Conservation (phyloP, 2,329 filamentous ascomycete species). For the Trichoderma sp. region DNA sequence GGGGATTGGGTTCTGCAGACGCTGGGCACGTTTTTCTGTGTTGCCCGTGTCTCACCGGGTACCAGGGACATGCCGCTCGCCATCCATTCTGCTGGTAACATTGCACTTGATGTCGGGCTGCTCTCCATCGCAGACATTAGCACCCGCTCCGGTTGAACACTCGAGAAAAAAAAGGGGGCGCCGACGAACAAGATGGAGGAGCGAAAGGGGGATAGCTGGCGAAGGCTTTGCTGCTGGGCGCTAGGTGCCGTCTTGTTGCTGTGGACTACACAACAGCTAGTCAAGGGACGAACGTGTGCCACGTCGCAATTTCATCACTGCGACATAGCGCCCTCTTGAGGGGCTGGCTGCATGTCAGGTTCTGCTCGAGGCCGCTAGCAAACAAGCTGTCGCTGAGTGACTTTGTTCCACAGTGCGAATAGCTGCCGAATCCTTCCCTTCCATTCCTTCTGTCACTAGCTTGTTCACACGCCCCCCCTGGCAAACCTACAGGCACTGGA, state of each 20-base stretch:
- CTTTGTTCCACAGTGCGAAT: conserved; percentile 19
- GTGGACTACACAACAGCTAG: conserved; percentile 7
- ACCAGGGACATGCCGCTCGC: neutral
- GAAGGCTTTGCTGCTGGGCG: neutral
- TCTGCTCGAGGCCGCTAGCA: conserved; percentile 17
- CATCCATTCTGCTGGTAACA: neutral
- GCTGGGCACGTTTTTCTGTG: neutral
- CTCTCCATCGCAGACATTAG: neutral
- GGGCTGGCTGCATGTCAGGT: conserved; percentile 19
- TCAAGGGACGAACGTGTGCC: conserved; percentile 18
- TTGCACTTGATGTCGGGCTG: neutral
- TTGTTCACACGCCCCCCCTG: conserved; percentile 1
- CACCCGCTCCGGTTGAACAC: neutral
- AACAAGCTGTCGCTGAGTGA: conserved; percentile 14
- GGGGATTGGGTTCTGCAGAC: neutral
- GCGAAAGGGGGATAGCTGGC: neutral
- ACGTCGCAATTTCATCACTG: conserved; percentile 22
- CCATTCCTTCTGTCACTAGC: neutral
- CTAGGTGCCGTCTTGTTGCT: neutral
- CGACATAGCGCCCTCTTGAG: conserved; percentile 12
- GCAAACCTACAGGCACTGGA: neutral
- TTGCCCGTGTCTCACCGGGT: conserved; percentile 1
- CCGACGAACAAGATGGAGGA: neutral
- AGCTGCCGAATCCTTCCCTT: neutral
- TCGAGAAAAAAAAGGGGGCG: neutral